Evolutionary conservation across 2,329 filamentous ascomycete genomes (phyloP).

Genomic region (Alternaria solani): DNA sequence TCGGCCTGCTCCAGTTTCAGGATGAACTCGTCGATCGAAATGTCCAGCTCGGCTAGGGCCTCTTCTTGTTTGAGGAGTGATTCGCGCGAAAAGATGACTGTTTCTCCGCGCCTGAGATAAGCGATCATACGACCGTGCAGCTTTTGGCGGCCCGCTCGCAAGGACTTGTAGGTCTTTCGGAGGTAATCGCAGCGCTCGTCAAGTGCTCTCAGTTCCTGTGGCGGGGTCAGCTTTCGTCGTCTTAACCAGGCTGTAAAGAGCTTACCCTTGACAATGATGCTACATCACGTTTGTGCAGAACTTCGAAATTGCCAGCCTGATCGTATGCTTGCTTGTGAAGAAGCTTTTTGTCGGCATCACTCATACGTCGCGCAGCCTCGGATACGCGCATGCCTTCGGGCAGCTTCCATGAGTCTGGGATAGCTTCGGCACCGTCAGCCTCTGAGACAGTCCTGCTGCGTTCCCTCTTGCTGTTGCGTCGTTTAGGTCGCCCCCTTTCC

Average conservation of each 20-base stretch:
- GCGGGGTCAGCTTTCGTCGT: slow-evolving; percentile 26
- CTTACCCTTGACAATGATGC: slow-evolving; percentile 67
- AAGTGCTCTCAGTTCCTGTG: slow-evolving; percentile 74
- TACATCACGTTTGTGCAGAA: slow-evolving; percentile 51
- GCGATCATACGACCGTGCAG: slow-evolving; percentile 79
- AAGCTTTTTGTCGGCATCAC: slow-evolving; percentile 46
- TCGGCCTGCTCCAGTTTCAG: slow-evolving; percentile 81
- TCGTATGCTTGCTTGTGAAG: slow-evolving; percentile 51
- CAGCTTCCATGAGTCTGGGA: slow-evolving; percentile 47
- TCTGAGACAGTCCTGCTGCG: slow-evolving; percentile 47
- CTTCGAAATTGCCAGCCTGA: slow-evolving; percentile 53
- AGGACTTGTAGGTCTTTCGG: slow-evolving; percentile 76
- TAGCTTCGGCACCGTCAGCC: slow-evolving; percentile 34
- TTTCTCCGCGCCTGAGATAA: slow-evolving; percentile 75
- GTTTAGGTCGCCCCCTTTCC: slow-evolving; percentile 49
- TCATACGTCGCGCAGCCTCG: slow-evolving; percentile 46
- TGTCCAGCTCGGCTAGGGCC: slow-evolving; percentile 77
- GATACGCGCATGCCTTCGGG: slow-evolving; percentile 48
- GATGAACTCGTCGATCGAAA: slow-evolving; percentile 82
- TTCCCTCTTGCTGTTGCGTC: slow-evolving; percentile 43
- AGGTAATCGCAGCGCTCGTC: slow-evolving; percentile 82
- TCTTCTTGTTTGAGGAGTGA: slow-evolving; percentile 82
- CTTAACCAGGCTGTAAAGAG: background rate
- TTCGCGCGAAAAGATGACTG: slow-evolving; percentile 75
- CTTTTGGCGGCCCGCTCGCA: slow-evolving; percentile 78